Conservation (phyloP, 176 grass and related monocot species). For the Raddia guianensis region DNA sequence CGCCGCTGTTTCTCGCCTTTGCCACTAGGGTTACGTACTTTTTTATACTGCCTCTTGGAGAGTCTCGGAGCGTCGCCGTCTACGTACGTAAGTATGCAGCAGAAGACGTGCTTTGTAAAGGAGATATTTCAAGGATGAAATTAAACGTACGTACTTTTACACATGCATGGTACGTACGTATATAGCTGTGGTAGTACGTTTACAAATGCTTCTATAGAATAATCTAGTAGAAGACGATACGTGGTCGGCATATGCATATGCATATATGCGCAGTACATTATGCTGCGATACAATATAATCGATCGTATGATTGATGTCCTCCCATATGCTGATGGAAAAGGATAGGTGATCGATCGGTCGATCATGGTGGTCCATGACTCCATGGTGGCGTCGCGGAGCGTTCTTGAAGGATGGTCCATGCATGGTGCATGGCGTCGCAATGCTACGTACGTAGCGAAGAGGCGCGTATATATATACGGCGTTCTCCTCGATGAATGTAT, state of each 20-base stretch:
- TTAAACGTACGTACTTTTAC: background rate
- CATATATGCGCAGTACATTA: background rate
- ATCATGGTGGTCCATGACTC: conserved; percentile 11
- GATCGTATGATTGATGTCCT: background rate
- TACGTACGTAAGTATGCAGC: background rate
- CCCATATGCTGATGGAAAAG: background rate
- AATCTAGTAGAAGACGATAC: background rate
- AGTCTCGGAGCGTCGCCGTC: background rate
- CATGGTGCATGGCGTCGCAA: background rate
- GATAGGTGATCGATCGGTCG: background rate
- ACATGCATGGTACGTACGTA: background rate
- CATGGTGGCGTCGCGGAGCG: background rate
- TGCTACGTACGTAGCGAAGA: background rate
- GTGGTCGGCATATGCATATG: background rate
- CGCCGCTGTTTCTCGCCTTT: background rate
- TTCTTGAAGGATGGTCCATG: background rate
- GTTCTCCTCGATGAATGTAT: background rate
- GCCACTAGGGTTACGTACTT: background rate
- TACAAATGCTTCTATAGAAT: background rate
- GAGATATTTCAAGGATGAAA: background rate
- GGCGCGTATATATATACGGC: background rate
- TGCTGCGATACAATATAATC: background rate
- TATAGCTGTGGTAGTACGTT: background rate
- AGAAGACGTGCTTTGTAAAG: background rate
- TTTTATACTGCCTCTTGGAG: conserved; percentile 34